phyloP scores from a whole-genome alignment of 2,329 filamentous ascomycete species.

The Curvularia sp. region DNA sequence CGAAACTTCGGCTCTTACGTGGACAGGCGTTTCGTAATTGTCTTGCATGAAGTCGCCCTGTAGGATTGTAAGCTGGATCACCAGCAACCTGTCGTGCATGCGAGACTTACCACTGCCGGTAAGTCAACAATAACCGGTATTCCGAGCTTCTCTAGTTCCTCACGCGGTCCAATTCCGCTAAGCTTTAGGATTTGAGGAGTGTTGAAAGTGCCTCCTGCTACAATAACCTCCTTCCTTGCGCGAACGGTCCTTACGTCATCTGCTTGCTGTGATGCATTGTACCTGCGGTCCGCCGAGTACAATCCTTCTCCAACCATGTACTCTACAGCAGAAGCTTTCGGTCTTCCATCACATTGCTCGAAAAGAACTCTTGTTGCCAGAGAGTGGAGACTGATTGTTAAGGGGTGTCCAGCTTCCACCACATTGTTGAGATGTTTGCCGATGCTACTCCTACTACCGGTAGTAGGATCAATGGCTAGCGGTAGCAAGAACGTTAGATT shows the following conservation, averaged over 20 bases:
- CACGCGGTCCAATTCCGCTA: conserved; percentile 64
- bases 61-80: background rate
- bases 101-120: conserved; percentile 4
- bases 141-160: conserved; percentile 59
- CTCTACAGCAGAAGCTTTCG: conserved; percentile 54
- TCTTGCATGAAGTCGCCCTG: conserved; percentile 5
- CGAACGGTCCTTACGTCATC: conserved; percentile 21
- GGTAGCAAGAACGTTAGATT: conserved; percentile 1
- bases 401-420: conserved; percentile 50
- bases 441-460: conserved; percentile 16
- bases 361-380: conserved; percentile 3
- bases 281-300: conserved; percentile 49
- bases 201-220: conserved; percentile 62
- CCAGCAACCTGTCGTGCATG: background rate
- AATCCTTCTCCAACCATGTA: conserved; percentile 49
- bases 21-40: conserved; percentile 2
- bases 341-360: conserved; percentile 44
- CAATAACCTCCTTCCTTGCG: conserved; percentile 36
- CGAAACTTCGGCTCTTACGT: background rate
- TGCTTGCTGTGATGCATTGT: conserved; percentile 44
- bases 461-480: background rate
- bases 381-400: conserved; percentile 59
- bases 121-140: conserved; percentile 57
- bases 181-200: conserved; percentile 69
- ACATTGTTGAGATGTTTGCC: conserved; percentile 46